These are phyloP conservation scores for Plasmodium knowlesi DNA, from an alignment of 169 alveolate genomes.

Conservation along the genomic window DNA sequence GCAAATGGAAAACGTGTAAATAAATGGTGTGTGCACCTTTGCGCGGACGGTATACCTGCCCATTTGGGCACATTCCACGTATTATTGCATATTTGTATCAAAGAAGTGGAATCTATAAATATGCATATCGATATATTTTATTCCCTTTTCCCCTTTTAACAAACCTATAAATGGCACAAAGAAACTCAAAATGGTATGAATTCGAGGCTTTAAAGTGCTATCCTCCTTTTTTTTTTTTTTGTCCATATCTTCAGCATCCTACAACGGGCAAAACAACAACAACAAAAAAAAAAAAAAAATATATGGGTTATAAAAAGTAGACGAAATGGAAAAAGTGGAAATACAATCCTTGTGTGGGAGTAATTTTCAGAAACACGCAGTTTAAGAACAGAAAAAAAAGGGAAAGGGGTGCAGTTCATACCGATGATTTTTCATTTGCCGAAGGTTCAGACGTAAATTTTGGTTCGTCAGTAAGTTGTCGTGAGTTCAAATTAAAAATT, in stretches of 20 bases:
- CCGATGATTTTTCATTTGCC: conserved; percentile 16
- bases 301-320: neutral
- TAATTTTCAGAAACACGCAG: neutral
- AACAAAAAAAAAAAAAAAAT: neutral
- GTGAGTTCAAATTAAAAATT: conserved; percentile 71
- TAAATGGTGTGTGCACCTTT: neutral
- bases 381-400: conserved; percentile 4
- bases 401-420: neutral
- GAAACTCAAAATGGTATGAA: conserved; percentile 36
- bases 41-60: neutral
- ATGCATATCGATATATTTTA: neutral
- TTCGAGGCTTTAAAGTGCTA: conserved; percentile 8
- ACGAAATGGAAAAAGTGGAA: neutral
- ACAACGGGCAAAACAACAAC: too few species aligned
- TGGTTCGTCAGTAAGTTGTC: conserved; percentile 36
- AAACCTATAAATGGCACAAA: conserved; percentile 69
- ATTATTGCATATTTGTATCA: neutral
- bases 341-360: neutral
- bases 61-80: neutral
- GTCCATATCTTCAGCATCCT: conserved; percentile 7
- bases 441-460: conserved; percentile 57
- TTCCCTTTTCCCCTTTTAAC: neutral
- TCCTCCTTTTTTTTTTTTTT: conserved; percentile 16
- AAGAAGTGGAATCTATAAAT: neutral
- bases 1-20: neutral